Base-by-base conservation (phyloP, 352 stramenopile species). In the Phytophthora colocasiae region DNA sequence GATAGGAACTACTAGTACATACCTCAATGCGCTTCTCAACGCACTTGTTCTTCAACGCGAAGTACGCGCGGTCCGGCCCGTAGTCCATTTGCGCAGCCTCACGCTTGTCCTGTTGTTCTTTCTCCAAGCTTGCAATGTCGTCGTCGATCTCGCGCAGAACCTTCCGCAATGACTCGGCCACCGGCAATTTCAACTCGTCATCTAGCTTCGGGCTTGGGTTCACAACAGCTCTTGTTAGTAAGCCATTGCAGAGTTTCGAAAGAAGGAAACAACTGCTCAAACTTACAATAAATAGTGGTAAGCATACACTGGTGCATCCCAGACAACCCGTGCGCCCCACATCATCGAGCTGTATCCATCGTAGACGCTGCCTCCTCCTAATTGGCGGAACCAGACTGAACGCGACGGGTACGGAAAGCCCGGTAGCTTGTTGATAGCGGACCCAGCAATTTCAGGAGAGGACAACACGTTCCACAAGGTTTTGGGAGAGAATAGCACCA, bases 271-370 rank as follows among this genome's bases (percentile, higher is more conserved):
- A 15, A 52, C 19, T 52, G 15, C 19, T 15, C 9, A 19, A 48
- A 83, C 85, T 51, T 76, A 94, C 85, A 94, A 91, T 63, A 92
- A 69, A 69, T 92, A 94, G 49, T 81, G 58, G 47, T 91, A 94
- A 6, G 69, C 69, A 45, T 83, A 87, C 9, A 92, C 59, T 2
- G 85, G 85, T 24, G 85, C 77, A 40, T 92, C 82, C 85, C 85
- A 94, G 7, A 88, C 65, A 22, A 94, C 69, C 10, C 71, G 71
- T 5, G 59, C 64, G 19, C 78, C 75, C 85, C 85, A 94, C 15
- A 63, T 70, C 3, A 63, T 29, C 1, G 66, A 66, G 29, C 60
- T 81, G 61, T 91, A 94, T 7, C 15, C 46, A 31, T 73, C 54
- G 17, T 88, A 86, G 27, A 89, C 71, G 26, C 72, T 67, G 1